Evolutionary conservation across 805 yeast species (phyloP).

Genomic region (Kodamaea leandrae): DNA sequence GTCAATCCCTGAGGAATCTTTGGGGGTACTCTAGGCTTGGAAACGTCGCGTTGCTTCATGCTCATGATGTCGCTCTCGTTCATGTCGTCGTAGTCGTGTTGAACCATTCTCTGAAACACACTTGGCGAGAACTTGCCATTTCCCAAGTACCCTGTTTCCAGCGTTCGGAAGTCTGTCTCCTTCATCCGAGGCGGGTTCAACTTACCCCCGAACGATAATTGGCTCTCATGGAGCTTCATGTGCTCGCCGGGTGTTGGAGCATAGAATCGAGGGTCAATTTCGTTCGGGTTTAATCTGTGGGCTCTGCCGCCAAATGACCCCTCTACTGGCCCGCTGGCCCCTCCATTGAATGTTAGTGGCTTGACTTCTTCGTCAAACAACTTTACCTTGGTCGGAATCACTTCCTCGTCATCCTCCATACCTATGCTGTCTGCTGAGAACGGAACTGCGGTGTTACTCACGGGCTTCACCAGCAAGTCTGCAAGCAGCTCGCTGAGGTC

Average conservation of each 20-base stretch:
- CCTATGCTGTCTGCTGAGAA: conserved; percentile 45
- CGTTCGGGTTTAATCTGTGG: conserved; percentile 78
- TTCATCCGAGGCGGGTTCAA: conserved; percentile 21
- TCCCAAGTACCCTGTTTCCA: conserved; percentile 41
- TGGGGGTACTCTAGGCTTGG: conserved; percentile 44
- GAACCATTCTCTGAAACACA: conserved; percentile 14
- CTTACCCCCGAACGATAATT: background rate
- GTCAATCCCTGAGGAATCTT: conserved; percentile 42
- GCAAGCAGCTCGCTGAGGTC: conserved; percentile 4
- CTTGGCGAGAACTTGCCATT: conserved; percentile 29
- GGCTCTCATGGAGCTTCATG: conserved; percentile 16
- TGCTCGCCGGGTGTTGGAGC: conserved; percentile 52
- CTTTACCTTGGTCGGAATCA: conserved; percentile 35
- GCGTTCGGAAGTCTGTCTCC: conserved; percentile 27
- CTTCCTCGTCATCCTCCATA: conserved; percentile 25
- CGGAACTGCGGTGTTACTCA: conserved; percentile 27
- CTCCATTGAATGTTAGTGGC: conserved; percentile 24
- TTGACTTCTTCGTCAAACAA: conserved; percentile 34
- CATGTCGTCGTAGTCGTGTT: conserved; percentile 10
- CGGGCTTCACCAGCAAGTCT: conserved; percentile 2
- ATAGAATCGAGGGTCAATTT: conserved; percentile 69
- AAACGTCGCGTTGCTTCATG: conserved; percentile 16
- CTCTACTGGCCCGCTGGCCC: conserved; percentile 8
- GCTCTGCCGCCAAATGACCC: conserved; percentile 13
- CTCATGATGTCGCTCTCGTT: conserved; percentile 8